Percentiles rank a stretch among this genome's conserved stretches.
phyloP scores from a whole-genome alignment of 345 rosid species.

The Gossypium rotundifolium region DNA sequence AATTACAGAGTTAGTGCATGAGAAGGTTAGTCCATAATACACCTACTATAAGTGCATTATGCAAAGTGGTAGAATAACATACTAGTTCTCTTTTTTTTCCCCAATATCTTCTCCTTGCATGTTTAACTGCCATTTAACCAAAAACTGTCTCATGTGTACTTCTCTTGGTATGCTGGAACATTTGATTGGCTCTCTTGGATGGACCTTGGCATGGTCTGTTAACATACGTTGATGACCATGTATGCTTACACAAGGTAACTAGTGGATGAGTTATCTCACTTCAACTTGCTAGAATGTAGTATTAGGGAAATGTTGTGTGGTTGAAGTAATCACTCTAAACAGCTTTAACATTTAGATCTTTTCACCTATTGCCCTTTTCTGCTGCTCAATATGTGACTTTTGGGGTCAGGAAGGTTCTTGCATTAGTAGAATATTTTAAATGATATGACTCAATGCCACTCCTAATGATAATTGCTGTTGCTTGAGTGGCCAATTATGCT shows the following conservation, averaged over 20 bases:
- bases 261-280: not conserved
- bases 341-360: slow-evolving; percentile 1
- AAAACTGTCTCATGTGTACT: not conserved
- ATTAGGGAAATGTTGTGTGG: not conserved
- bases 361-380: not conserved
- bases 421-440: not conserved
- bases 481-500: not conserved
- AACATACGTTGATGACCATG: not conserved
- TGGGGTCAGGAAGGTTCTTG: not conserved
- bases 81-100: not conserved
- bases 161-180: not conserved
- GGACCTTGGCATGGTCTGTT: not conserved
- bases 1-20: slow-evolving; percentile 55
- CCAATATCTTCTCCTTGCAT: not conserved
- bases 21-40: slow-evolving; percentile 42
- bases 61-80: not conserved
- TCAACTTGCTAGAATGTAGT: not conserved
- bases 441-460: not conserved
- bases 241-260: not conserved
- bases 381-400: not conserved
- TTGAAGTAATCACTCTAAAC: not conserved
- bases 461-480: slow-evolving; percentile 4
- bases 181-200: slow-evolving; percentile 1
- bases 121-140: not conserved
- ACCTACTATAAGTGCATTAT: not conserved